Evolutionary conservation across 1,284 basidiomycete species (phyloP).

Genomic region (Puccinia horiana): DNA sequence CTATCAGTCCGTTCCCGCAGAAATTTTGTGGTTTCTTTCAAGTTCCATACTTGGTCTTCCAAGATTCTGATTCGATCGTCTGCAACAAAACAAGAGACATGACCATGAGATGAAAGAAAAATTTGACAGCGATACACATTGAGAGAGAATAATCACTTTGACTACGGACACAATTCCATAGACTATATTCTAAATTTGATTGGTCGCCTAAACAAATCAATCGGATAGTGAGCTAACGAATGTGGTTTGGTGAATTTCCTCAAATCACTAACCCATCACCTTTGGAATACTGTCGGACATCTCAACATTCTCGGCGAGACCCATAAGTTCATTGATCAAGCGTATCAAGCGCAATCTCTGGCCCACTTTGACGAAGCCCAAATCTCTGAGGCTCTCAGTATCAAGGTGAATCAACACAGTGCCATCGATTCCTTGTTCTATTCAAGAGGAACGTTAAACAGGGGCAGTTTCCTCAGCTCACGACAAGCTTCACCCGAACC

Average conservation of each 20-base stretch:
- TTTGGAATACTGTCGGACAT: background rate
- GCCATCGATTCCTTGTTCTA: conserved; percentile 48
- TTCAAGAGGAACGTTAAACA: background rate
- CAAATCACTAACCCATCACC: conserved; percentile 4
- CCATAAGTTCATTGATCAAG: conserved; percentile 39
- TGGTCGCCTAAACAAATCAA: conserved; percentile 15
- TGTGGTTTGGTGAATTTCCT: background rate
- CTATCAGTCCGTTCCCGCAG: conserved; percentile 28
- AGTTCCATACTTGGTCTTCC: conserved; percentile 43
- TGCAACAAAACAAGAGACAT: background rate
- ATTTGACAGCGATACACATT: background rate
- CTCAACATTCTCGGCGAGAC: conserved; percentile 3
- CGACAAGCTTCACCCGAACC: background rate
- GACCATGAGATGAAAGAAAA: background rate
- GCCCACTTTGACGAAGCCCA: conserved; percentile 44
- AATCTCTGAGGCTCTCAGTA: conserved; percentile 36
- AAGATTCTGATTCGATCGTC: conserved; percentile 33
- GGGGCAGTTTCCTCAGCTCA: background rate
- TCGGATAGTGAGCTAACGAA: background rate
- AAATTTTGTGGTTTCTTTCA: conserved; percentile 33
- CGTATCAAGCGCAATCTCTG: conserved; percentile 39
- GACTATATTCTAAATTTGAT: conserved; percentile 1
- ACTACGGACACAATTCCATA: conserved; percentile 19
- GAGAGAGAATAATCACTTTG: conserved; percentile 26
- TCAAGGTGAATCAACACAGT: conserved; percentile 39